phyloP scores from a whole-genome alignment of 441 rosid species.

The Melastoma candidum region DNA sequence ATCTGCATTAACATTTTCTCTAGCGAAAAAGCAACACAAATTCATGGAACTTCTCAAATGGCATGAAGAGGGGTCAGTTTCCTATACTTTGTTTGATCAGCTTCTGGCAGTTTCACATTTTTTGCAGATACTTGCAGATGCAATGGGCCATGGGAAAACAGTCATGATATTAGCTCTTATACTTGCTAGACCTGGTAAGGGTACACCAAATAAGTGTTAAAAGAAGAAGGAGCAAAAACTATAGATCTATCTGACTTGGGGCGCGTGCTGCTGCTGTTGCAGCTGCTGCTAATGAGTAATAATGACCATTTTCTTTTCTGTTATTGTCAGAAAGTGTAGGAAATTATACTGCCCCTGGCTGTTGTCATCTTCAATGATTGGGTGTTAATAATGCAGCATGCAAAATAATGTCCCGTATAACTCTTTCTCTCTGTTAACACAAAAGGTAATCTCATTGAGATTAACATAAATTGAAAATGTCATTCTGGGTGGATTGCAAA shows the following conservation, averaged over 20 bases:
- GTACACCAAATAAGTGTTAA: constrained; percentile 13
- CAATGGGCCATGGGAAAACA: constrained; percentile 78
- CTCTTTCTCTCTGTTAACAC: no score
- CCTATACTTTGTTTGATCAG: constrained; percentile 5
- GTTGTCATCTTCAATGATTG: no score
- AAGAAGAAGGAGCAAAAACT: constrained; percentile 8
- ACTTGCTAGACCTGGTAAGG: constrained; percentile 45
- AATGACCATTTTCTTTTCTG: no score
- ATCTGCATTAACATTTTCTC: constrained; percentile 54
- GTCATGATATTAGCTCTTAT: constrained; percentile 69
- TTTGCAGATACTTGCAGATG: constrained; percentile 64
- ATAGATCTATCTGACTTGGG: no score
- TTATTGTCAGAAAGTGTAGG: no score
- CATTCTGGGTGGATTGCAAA: constrained; percentile 50
- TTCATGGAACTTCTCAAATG: constrained; percentile 58
- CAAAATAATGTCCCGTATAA: no score
- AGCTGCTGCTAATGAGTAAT: background rate
- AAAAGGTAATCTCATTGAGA: constrained; percentile 8
- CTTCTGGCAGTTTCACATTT: background rate
- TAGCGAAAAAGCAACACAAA: constrained; percentile 60
- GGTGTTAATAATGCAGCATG: no score
- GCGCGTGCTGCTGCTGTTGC: constrained; percentile 11
- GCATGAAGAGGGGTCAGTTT: constrained; percentile 64
- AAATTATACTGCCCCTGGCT: no score
- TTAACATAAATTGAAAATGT: constrained; percentile 41